Percentiles rank a stretch among this genome's conserved stretches.
These are phyloP conservation scores for Rhynchosporium graminicola DNA, from an alignment of 2,329 filamentous ascomycete species.

Conservation along the genomic window DNA sequence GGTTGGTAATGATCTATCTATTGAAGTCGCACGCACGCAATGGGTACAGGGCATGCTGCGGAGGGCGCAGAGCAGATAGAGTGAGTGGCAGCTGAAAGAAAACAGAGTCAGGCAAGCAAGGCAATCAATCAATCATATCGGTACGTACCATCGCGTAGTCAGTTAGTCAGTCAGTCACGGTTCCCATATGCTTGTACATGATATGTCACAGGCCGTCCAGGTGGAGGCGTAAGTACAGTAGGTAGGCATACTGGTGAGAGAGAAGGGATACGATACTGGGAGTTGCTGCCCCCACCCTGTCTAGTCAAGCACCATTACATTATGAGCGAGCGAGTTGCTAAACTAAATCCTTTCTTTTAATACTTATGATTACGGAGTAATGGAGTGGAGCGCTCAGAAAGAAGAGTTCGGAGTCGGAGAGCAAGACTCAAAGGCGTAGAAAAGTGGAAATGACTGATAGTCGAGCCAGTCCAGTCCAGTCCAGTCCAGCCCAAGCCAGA, in stretches of 20 bases:
- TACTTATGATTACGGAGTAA: background rate
- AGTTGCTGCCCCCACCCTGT: background rate
- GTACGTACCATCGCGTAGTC: too few relatives aligned
- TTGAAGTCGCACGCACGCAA: constrained; percentile 1
- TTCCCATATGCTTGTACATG: constrained; percentile 26
- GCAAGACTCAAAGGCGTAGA: background rate
- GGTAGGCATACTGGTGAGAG: background rate
- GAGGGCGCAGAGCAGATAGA: constrained; percentile 39
- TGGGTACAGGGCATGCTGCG: constrained; percentile 25
- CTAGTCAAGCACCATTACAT: background rate
- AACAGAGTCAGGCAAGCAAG: background rate
- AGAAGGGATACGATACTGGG: background rate
- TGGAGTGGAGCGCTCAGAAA: background rate
- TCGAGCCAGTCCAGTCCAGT: background rate
- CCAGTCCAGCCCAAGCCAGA: constrained; percentile 9
- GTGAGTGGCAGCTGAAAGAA: background rate
- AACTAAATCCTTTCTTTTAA: too few relatives aligned
- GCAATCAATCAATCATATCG: background rate
- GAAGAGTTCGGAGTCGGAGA: background rate
- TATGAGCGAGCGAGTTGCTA: too few relatives aligned
- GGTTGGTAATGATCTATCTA: too few relatives aligned
- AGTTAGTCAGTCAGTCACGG: constrained; percentile 21
- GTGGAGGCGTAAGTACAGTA: constrained; percentile 15
- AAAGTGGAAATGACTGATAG: background rate
- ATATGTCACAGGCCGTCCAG: constrained; percentile 37